A percentile compares a stretch with the other conserved stretches of the same genome.
These are phyloP conservation scores for Stenocarpella maydis DNA, from an alignment of 2,329 filamentous ascomycete species.

Conservation along the genomic window DNA sequence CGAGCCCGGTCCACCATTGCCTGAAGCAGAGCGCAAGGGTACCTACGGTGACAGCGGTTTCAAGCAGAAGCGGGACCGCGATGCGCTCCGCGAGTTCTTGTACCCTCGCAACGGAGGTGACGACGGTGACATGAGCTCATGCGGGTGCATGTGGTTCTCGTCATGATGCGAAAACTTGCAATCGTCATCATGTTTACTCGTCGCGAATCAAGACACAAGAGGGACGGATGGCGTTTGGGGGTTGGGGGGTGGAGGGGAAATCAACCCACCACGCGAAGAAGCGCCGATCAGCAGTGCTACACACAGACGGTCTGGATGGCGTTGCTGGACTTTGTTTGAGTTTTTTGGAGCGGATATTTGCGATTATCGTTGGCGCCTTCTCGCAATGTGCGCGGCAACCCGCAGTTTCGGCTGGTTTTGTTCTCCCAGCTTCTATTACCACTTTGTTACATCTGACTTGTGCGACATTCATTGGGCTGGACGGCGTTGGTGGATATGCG, in stretches of 20 bases:
- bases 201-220: background rate
- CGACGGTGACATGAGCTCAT: constrained; percentile 54
- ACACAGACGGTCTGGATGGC: background rate
- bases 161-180: constrained; percentile 44
- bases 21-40: constrained; percentile 11
- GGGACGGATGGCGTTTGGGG: no score
- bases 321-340: background rate
- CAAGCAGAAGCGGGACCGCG: constrained; percentile 17
- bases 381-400: constrained; percentile 11
- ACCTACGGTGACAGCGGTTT: background rate
- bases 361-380: background rate
- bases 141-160: constrained; percentile 63
- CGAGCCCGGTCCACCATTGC: constrained; percentile 38
- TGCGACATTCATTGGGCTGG: constrained; percentile 8
- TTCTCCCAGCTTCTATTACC: background rate
- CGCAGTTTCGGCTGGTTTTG: constrained; percentile 9
- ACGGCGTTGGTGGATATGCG: constrained; percentile 19
- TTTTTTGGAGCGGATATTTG: background rate
- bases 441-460: background rate
- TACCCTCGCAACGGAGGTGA: constrained; percentile 36
- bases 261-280: background rate
- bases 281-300: background rate
- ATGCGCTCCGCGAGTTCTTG: constrained; percentile 26
- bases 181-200: background rate
- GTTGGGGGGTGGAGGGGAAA: background rate